Evolutionary conservation across 257 asterid species (phyloP), one percentile per base, ranked within the genome.

Genomic region (Nicotiana attenuata): DNA sequence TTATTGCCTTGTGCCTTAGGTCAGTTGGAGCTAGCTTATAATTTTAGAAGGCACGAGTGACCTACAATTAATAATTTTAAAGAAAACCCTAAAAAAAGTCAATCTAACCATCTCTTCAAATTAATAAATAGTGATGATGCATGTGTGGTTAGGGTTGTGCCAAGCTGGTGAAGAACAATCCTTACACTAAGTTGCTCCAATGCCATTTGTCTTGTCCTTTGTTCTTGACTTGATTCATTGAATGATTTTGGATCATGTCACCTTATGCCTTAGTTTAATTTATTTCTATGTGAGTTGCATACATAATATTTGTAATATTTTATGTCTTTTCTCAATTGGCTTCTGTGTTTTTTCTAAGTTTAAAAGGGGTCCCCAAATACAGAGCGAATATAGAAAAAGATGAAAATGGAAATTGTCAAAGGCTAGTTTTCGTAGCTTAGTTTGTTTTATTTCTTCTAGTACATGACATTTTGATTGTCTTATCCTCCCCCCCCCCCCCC

Each of bases 181-280:
- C 77, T 64, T 35, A 35, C 68, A 28, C 13, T 29, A 33, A 13
- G 76, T 67, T 82, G 87, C 77, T 86, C 79, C 67, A 71, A 84
- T 84, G 85, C 83, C 85, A 86, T 80, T 59, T 7, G 41, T 28
- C 86, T 91, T 89, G 90, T 89, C 83, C 81, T 85, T 90, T 89
- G 81, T 55, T 82, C 91, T 56, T 31, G 33, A 80, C 91, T 56
- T 31, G 33, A 80, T 90, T 87, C 96, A 81, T 84, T 91, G 96
- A 88, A 91, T 88, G 86, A 45, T 65, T 80, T 76, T 31, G 19
- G 50, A 14, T 80, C 90, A 86, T 53, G 83, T 81, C 81, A 67
- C 65, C 60, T 28, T 66, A 4, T 14, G 76, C 38, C n/a, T 10
- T 78, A 78, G 2, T 78, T 33, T 78, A 78, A 1, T 78, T 33